A percentile compares a stretch with the other conserved stretches of the same genome.
Conservation (phyloP, 2,329 filamentous ascomycete genomes). For the Fusarium irregulare region DNA sequence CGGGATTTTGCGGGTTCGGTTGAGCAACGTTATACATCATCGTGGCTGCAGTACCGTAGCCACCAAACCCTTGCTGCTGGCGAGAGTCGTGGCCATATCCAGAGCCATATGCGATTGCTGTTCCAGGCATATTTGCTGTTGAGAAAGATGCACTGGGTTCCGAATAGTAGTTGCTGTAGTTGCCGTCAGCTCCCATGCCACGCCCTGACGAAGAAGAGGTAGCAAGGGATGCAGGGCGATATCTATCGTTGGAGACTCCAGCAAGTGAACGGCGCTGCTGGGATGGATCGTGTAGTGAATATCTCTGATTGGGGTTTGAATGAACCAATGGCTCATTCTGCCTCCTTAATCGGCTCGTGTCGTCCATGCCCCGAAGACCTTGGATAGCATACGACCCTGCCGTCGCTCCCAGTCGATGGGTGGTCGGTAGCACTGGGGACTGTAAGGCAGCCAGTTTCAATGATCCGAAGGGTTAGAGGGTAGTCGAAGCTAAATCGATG, state of each 20-base stretch:
- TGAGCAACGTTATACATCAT: slow-evolving; percentile 85
- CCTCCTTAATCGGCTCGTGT: slow-evolving; percentile 77
- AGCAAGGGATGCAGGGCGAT: slow-evolving; percentile 63
- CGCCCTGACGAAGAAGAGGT: slow-evolving; percentile 60
- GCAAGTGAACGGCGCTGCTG: slow-evolving; percentile 55
- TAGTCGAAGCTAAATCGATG: slow-evolving; percentile 18
- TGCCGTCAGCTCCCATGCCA: slow-evolving; percentile 67
- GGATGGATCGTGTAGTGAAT: slow-evolving; percentile 62
- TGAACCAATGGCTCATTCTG: slow-evolving; percentile 78
- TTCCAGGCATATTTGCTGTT: slow-evolving; percentile 67
- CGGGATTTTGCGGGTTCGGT: slow-evolving; percentile 68
- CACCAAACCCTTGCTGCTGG: slow-evolving; percentile 65
- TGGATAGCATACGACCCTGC: slow-evolving; percentile 64
- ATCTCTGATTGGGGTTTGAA: slow-evolving; percentile 67
- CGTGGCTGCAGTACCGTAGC: slow-evolving; percentile 68
- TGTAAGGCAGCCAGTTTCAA: slow-evolving; percentile 45
- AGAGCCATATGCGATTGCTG: slow-evolving; percentile 67
- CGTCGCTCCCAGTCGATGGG: slow-evolving; percentile 71
- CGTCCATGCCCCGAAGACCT: slow-evolving; percentile 78
- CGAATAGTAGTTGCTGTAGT: slow-evolving; percentile 69
- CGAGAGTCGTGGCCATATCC: slow-evolving; percentile 74
- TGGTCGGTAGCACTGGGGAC: slow-evolving; percentile 60
- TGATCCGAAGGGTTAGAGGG: slow-evolving; percentile 17
- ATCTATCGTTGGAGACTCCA: slow-evolving; percentile 54
- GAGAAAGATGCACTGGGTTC: slow-evolving; percentile 64